Conservation (phyloP, 352 stramenopile species). For the Pseudoperonospora humuli region DNA sequence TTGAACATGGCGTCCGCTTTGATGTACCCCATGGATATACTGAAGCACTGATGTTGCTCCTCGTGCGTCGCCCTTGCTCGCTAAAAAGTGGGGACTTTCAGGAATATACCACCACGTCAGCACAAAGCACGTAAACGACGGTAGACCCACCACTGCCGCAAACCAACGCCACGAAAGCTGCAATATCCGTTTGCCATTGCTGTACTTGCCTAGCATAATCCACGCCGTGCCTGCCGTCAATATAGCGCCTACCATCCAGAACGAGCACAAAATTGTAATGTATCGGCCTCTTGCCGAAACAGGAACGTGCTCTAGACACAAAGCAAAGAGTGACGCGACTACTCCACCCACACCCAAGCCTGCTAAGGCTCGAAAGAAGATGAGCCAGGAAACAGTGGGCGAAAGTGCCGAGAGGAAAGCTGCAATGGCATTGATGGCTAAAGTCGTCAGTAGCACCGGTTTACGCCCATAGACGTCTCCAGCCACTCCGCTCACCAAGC, state of each 20-base stretch:
- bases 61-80: slow-evolving; percentile 50
- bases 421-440: slow-evolving; percentile 72
- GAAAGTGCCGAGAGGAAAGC: slow-evolving; percentile 73
- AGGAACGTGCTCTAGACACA: slow-evolving; percentile 83
- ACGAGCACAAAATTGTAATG: slow-evolving; percentile 84
- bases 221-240: slow-evolving; percentile 74
- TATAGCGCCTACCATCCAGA: slow-evolving; percentile 88
- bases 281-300: slow-evolving; percentile 59
- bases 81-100: slow-evolving; percentile 76
- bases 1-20: slow-evolving; percentile 39
- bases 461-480: slow-evolving; percentile 81
- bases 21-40: slow-evolving; percentile 51
- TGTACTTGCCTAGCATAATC: slow-evolving; percentile 76
- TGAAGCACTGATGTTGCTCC: slow-evolving; percentile 47
- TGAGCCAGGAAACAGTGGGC: slow-evolving; percentile 62
- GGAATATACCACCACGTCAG: slow-evolving; percentile 64
- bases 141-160: slow-evolving; percentile 60
- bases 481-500: slow-evolving; percentile 60
- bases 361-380: slow-evolving; percentile 61
- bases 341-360: slow-evolving; percentile 79
- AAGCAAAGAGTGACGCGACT: slow-evolving; percentile 76
- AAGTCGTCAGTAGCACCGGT: slow-evolving; percentile 59
- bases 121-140: slow-evolving; percentile 59
- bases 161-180: slow-evolving; percentile 81
- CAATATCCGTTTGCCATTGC: slow-evolving; percentile 47